A percentile compares a stretch with the other conserved stretches of the same genome.
phyloP scores from a whole-genome alignment of 2,329 filamentous ascomycete species.

The Microsporum audouinii region DNA sequence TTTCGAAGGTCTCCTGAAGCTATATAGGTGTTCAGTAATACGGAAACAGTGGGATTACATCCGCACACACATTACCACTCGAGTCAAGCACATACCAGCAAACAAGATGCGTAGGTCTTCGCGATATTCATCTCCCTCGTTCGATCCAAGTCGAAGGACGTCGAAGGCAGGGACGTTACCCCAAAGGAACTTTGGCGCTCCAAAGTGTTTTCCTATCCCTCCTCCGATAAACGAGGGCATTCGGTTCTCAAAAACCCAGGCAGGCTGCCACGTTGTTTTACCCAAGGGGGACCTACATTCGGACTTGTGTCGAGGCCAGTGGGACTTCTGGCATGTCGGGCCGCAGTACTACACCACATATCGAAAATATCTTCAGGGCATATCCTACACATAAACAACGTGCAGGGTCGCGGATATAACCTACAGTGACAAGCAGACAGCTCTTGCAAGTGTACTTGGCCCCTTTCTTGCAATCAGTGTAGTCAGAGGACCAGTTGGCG shows the following conservation, averaged over 20 bases:
- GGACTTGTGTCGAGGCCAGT: slow-evolving; percentile 23
- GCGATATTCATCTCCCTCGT: slow-evolving; percentile 19
- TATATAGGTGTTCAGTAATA: slow-evolving; percentile 12
- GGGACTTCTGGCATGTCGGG: slow-evolving; percentile 21
- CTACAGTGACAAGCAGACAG: background rate
- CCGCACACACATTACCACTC: too few relatives aligned
- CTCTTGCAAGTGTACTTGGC: background rate
- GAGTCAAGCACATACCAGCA: slow-evolving; percentile 20
- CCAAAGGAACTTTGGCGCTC: slow-evolving; percentile 28
- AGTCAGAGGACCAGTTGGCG: background rate
- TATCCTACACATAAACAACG: background rate
- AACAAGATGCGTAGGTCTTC: slow-evolving; percentile 26
- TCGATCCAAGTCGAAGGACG: slow-evolving; percentile 24
- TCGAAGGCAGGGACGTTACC: slow-evolving; percentile 35
- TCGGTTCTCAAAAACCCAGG: slow-evolving; percentile 20
- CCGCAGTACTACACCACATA: slow-evolving; percentile 25
- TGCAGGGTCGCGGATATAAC: background rate
- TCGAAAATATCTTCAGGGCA: background rate
- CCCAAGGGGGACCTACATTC: slow-evolving; percentile 23
- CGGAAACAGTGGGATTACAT: too few relatives aligned
- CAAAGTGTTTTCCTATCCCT: slow-evolving; percentile 6
- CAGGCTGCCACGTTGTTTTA: slow-evolving; percentile 22
- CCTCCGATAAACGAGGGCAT: slow-evolving; percentile 18
- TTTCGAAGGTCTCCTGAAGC: slow-evolving; percentile 39
- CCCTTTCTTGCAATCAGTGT: background rate